A percentile compares a stretch with the other conserved stretches of the same genome.
These are phyloP conservation scores for Neurospora sublineolata DNA, from an alignment of 495 filamentous ascomycete genomes.

Conservation along the genomic window DNA sequence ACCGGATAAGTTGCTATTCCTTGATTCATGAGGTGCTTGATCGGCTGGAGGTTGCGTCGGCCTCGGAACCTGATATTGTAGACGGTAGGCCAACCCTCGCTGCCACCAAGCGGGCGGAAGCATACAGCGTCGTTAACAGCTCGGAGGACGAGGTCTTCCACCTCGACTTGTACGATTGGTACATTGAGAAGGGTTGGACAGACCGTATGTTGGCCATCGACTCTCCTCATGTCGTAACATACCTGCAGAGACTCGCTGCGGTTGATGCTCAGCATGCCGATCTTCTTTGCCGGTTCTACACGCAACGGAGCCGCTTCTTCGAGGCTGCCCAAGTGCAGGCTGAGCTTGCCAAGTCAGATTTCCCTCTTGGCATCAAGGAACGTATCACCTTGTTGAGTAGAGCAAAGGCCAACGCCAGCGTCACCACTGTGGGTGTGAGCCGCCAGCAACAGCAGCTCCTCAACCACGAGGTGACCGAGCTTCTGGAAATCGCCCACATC, in stretches of 20 bases:
- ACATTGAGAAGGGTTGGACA: slow-evolving; percentile 66
- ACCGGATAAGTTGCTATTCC: slow-evolving; percentile 69
- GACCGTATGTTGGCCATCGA: slow-evolving; percentile 75
- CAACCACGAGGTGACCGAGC: slow-evolving; percentile 67
- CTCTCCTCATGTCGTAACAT: slow-evolving; percentile 76
- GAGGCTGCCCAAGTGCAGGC: slow-evolving; percentile 79
- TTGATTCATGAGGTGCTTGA: slow-evolving; percentile 68
- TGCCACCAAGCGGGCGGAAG: slow-evolving; percentile 70
- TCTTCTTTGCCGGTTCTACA: slow-evolving; percentile 85
- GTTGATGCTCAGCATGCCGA: slow-evolving; percentile 67
- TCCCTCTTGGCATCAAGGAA: slow-evolving; percentile 59
- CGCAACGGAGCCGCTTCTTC: slow-evolving; percentile 64
- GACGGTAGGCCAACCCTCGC: slow-evolving; percentile 68
- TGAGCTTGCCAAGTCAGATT: slow-evolving; percentile 69
- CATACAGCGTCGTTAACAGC: slow-evolving; percentile 72
- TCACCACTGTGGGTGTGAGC: slow-evolving; percentile 56
- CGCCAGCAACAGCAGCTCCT: slow-evolving; percentile 67
- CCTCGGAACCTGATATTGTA: slow-evolving; percentile 51
- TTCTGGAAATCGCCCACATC: slow-evolving; percentile 87
- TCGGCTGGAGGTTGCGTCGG: slow-evolving; percentile 58
- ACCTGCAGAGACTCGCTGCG: slow-evolving; percentile 60
- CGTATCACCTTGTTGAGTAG: slow-evolving; percentile 81
- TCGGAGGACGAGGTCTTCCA: slow-evolving; percentile 89
- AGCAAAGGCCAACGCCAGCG: slow-evolving; percentile 77
- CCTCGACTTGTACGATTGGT: slow-evolving; percentile 94